A percentile compares a stretch with the other conserved stretches of the same genome.
These are phyloP conservation scores for Geotrichum cucujoidarum DNA, from an alignment of 1,139 yeast species.

Conservation along the genomic window DNA sequence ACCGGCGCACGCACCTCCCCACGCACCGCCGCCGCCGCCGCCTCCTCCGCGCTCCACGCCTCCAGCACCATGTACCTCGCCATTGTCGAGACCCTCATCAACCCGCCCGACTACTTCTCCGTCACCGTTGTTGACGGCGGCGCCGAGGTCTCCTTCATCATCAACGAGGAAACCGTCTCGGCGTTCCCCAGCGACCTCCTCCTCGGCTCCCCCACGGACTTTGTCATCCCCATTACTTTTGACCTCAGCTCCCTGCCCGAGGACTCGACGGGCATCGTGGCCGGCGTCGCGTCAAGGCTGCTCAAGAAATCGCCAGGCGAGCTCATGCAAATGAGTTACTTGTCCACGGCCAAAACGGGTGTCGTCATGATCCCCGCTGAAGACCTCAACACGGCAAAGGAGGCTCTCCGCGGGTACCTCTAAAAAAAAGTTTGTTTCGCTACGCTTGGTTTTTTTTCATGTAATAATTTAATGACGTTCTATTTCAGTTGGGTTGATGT, in stretches of 20 bases:
- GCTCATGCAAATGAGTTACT: slow-evolving; percentile 49
- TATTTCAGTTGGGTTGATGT: no score
- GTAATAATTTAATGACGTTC: neutral
- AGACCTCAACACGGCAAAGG: slow-evolving; percentile 34
- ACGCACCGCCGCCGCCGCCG: neutral
- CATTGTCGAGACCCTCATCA: slow-evolving; percentile 29
- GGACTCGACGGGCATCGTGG: slow-evolving; percentile 63
- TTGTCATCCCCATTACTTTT: slow-evolving; percentile 48
- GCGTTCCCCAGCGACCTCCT: slow-evolving; percentile 2
- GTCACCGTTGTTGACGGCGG: slow-evolving; percentile 54
- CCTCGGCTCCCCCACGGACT: slow-evolving; percentile 39
- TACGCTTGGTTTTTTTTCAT: neutral
- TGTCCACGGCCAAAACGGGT: slow-evolving; percentile 60
- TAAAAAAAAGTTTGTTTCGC: neutral
- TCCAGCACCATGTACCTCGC: slow-evolving; percentile 27
- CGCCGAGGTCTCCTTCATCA: slow-evolving; percentile 52
- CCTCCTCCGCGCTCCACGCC: slow-evolving; percentile 14
- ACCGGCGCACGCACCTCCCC: slow-evolving; percentile 56
- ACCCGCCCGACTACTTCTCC: slow-evolving; percentile 51
- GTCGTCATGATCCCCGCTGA: slow-evolving; percentile 57
- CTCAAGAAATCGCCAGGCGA: slow-evolving; percentile 6
- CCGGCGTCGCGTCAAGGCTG: slow-evolving; percentile 45
- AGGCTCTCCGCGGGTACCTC: slow-evolving; percentile 18
- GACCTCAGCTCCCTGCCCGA: slow-evolving; percentile 43
- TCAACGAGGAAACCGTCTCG: slow-evolving; percentile 33